These are phyloP conservation scores for Xerocomus spinulosus DNA, from an alignment of 768 basidiomycete species.

Conservation along the genomic window DNA sequence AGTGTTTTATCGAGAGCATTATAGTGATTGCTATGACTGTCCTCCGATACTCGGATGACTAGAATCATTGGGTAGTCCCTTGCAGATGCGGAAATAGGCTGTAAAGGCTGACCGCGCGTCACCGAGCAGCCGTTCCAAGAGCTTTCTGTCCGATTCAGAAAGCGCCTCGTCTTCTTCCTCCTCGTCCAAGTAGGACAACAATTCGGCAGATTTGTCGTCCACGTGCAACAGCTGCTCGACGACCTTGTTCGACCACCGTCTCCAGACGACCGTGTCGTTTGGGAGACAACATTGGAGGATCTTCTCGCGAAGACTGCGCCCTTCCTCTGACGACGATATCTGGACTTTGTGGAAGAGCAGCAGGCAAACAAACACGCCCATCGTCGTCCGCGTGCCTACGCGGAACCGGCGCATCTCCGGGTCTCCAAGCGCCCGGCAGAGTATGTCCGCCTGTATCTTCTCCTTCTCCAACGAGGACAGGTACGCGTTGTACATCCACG, in stretches of 20 bases:
- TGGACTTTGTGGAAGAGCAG: constrained; percentile 17
- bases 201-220: neutral
- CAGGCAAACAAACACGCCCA: constrained; percentile 22
- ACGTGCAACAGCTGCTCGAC: constrained; percentile 11
- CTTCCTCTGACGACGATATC: neutral
- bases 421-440: constrained; percentile 11
- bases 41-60: neutral
- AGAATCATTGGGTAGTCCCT: neutral
- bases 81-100: constrained; percentile 4
- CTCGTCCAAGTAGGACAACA: neutral
- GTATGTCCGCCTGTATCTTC: constrained; percentile 17
- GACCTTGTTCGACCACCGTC: constrained; percentile 20
- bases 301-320: neutral
- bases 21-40: neutral
- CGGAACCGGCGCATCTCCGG: constrained; percentile 11
- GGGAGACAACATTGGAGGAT: constrained; percentile 15
- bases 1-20: no score
- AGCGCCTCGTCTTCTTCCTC: neutral
- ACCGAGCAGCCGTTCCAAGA: constrained; percentile 8
- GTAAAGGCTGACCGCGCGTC: constrained; percentile 18
- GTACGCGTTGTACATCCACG: constrained; percentile 34
- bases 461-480: constrained; percentile 34
- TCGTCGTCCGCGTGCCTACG: constrained; percentile 18
- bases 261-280: constrained; percentile 26
- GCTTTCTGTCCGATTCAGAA: neutral